Evolutionary conservation across 164 flowering plant species (phyloP), one percentile per base, ranked within the genome.

Genomic region (Nymphaea colorata): DNA sequence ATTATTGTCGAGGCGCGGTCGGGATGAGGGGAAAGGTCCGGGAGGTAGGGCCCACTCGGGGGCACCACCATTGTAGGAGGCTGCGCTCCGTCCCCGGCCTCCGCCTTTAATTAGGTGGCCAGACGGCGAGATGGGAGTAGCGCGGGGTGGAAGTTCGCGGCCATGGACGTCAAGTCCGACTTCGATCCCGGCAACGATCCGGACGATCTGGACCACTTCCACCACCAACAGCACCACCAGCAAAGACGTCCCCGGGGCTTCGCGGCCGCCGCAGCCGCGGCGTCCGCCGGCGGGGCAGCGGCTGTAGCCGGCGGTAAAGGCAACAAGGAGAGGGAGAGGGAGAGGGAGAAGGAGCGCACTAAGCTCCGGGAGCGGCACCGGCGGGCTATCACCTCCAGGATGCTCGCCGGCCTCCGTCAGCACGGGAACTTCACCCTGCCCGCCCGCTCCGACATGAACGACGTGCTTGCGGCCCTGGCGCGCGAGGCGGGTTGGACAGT

Each of bases 401-500:
- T 87, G 87, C 83, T 87, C 36, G 82, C 90, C 6, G 93, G 90
- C 3, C 79, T 87, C 53, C 80, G 90, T 18, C 90, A 87, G 74
- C 83, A 83, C 70, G 93, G 93, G 5, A 87, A 86, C 67, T 87
- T 86, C 72, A 85, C 90, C 7, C 81, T 87, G 44, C 93, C 90
- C 0, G 90, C 90, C 3, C 82, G 90, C 15, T 90, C 93, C 2
- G 93, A 87, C 76, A 86, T 87, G 90, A 87, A 87, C 62, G 90
- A 87, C 18, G 93, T 87, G 11, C 83, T 87, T 25, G 88, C 90
- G 3, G 88, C 90, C 8, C 79, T 86, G 2, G 93, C 93, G 0
- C 86, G 90, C 6, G 86, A 87, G 73, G 93, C 93, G 16, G 88
- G 93, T n/a, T 86, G 93, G 93, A 79, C 80, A 42, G 93, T 87